A percentile compares a stretch with the other conserved stretches of the same genome.
phyloP scores from a whole-genome alignment of 2,329 filamentous ascomycete species.

The Xylaria hypoxylon region DNA sequence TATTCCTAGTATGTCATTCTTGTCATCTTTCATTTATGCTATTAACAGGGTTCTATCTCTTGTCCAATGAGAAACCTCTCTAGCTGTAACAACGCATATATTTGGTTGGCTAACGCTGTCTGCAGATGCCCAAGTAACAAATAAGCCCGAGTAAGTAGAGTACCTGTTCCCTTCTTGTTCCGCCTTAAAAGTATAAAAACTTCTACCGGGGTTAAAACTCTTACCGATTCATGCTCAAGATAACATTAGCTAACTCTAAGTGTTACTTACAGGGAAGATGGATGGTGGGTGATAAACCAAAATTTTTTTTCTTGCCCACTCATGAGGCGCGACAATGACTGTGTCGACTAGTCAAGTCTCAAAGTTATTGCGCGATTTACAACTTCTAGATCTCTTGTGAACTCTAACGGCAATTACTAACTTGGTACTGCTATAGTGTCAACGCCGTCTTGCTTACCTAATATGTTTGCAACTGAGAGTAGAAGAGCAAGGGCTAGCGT shows the following conservation, averaged over 20 bases:
- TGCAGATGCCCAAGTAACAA: conserved; percentile 53
- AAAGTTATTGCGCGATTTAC: no score
- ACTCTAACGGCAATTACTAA: no score
- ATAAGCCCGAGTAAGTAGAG: conserved; percentile 56
- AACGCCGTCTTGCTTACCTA: conserved; percentile 54
- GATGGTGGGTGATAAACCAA: conserved; percentile 34
- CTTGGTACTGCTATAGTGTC: conserved; percentile 40
- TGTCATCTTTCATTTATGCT: not conserved
- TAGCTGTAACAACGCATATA: not conserved
- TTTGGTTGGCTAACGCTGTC: conserved; percentile 19
- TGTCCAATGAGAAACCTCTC: not conserved
- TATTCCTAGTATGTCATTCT: conserved; percentile 18
- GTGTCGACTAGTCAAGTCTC: no score
- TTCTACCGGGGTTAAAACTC: no score
- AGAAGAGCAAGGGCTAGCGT: not conserved
- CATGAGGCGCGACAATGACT: no score
- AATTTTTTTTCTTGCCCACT: no score
- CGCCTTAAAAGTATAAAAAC: no score
- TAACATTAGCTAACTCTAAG: no score
- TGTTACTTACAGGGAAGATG: conserved; percentile 38
- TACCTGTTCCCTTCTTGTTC: no score
- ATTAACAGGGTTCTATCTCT: not conserved
- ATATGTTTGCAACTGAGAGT: not conserved
- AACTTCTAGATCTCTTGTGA: no score
- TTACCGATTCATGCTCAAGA: no score